phyloP scores from a whole-genome alignment of 176 grass and related monocot species.

The Triticum timopheevii region DNA sequence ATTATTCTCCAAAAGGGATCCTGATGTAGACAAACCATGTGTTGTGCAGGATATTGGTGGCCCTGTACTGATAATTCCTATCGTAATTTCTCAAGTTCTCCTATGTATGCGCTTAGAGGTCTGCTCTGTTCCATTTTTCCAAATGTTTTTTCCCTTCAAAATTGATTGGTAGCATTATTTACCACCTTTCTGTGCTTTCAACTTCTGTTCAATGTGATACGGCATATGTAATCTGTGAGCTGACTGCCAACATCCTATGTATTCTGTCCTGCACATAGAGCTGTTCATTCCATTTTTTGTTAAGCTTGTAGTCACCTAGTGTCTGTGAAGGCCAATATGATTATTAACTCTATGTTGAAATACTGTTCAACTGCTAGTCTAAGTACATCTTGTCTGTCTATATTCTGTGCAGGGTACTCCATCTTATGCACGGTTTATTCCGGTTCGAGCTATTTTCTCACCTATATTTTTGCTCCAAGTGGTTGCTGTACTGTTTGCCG shows the following conservation, averaged over 20 bases:
- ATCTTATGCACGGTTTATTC: constrained; percentile 53
- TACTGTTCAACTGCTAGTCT: background rate
- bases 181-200: background rate
- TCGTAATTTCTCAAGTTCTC: constrained; percentile 62
- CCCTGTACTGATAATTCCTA: constrained; percentile 64
- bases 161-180: background rate
- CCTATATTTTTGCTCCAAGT: constrained; percentile 76
- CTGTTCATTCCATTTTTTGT: background rate
- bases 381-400: constrained; percentile 17
- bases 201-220: constrained; percentile 15
- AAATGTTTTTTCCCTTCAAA: constrained; percentile 11
- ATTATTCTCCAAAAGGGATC: constrained; percentile 35
- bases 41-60: constrained; percentile 64
- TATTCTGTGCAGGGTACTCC: constrained; percentile 57
- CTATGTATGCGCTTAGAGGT: constrained; percentile 81
- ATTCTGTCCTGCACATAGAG: background rate
- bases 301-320: constrained; percentile 9
- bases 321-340: constrained; percentile 4
- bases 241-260: background rate
- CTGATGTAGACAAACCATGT: constrained; percentile 43
- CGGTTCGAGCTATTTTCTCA: constrained; percentile 60
- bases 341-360: background rate
- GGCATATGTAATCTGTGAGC: background rate
- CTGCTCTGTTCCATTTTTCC: constrained; percentile 26
- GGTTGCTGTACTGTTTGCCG: constrained; percentile 35